Percentiles rank a stretch among this genome's conserved stretches.
These are phyloP conservation scores for Nyctanthes arbortristis DNA, from an alignment of 257 asterid species.

Conservation along the genomic window DNA sequence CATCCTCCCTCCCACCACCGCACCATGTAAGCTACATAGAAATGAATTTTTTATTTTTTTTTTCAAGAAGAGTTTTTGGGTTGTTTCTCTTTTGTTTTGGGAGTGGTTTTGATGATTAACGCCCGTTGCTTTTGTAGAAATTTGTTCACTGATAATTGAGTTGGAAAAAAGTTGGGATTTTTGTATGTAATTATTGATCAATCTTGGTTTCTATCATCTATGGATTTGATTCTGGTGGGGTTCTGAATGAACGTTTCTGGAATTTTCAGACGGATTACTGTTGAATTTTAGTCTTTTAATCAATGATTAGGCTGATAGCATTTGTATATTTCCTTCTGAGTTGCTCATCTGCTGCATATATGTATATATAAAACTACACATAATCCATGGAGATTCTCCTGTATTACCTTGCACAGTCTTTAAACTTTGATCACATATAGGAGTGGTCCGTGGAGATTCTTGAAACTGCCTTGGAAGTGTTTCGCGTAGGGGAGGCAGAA, in stretches of 20 bases:
- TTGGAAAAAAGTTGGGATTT: neutral
- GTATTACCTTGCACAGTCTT: too few species aligned
- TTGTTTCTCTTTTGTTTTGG: neutral
- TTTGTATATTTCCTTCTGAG: neutral
- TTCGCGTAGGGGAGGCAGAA: too few species aligned
- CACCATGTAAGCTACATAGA: neutral
- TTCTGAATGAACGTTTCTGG: neutral
- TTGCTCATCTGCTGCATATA: neutral
- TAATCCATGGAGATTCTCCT: too few species aligned
- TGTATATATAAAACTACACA: too few species aligned
- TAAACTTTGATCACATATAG: too few species aligned
- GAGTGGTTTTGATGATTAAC: neutral
- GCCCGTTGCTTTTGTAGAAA: neutral
- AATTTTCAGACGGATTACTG: neutral
- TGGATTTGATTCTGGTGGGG: neutral
- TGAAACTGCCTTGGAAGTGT: too few species aligned
- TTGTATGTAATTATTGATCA: neutral
- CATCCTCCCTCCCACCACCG: constrained; percentile 19
- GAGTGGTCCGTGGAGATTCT: too few species aligned
- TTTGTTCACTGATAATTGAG: neutral
- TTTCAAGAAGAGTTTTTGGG: too few species aligned
- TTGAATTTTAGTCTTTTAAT: too few species aligned
- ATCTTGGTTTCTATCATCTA: neutral
- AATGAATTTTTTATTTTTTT: neutral
- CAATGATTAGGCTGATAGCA: neutral